Evolutionary conservation across 768 basidiomycete species (phyloP).

Genomic region (Tylopilus vinaceipallidus): DNA sequence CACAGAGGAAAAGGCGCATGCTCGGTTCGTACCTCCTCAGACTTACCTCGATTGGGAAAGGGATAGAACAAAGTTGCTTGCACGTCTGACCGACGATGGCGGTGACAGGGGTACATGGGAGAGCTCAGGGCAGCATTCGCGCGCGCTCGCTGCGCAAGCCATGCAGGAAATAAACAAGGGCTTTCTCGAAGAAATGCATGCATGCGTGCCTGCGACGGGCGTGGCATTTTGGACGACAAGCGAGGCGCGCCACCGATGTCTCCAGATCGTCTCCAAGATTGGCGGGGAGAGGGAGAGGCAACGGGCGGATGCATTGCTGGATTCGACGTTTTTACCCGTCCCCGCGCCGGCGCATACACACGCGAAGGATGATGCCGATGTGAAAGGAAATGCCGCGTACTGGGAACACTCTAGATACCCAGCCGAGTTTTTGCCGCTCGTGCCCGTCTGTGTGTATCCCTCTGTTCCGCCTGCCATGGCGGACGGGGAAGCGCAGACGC

Average conservation of each 20-base stretch:
- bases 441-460: slow-evolving; percentile 56
- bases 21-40: slow-evolving; percentile 60
- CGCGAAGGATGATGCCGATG: too few relatives aligned
- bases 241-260: slow-evolving; percentile 71
- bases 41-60: slow-evolving; percentile 62
- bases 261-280: too few relatives aligned
- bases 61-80: slow-evolving; percentile 17
- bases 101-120: slow-evolving; percentile 11
- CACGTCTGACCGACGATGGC: neutral
- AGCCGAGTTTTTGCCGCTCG: slow-evolving; percentile 49
- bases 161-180: slow-evolving; percentile 70
- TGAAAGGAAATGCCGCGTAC: too few relatives aligned
- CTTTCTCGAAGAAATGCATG: slow-evolving; percentile 60
- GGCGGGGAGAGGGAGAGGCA: too few relatives aligned
- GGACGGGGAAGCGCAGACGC: neutral
- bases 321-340: slow-evolving; percentile 13
- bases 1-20: slow-evolving; percentile 53
- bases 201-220: slow-evolving; percentile 34
- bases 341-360: slow-evolving; percentile 26
- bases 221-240: slow-evolving; percentile 79
- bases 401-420: slow-evolving; percentile 66
- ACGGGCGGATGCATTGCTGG: slow-evolving; percentile 64
- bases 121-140: slow-evolving; percentile 55
- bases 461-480: slow-evolving; percentile 19
- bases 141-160: slow-evolving; percentile 69